These are phyloP conservation scores for Oryza punctata DNA, from an alignment of 176 grass and related monocot genomes.

Conservation along the genomic window DNA sequence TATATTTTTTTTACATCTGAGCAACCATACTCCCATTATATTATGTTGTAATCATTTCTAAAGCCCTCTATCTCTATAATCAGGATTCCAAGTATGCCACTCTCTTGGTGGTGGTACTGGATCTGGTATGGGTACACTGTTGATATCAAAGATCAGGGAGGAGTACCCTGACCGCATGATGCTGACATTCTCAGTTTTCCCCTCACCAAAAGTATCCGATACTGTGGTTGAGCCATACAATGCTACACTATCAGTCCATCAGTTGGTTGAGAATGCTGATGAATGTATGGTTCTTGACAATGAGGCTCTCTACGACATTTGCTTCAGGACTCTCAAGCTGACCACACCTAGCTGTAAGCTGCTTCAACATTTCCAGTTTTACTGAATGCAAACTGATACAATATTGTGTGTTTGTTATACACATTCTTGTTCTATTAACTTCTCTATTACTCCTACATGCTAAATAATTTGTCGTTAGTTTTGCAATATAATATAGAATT, in stretches of 20 bases:
- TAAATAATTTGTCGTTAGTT: not conserved
- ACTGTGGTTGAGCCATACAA: constrained; percentile 82
- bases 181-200: constrained; percentile 77
- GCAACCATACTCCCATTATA: not conserved
- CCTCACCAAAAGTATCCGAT: constrained; percentile 71
- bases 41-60: not conserved
- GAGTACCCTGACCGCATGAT: constrained; percentile 85
- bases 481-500: not conserved
- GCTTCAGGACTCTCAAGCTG: constrained; percentile 74
- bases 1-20: not conserved
- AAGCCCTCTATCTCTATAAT: constrained; percentile 26
- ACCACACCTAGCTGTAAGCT: constrained; percentile 68
- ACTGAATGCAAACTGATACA: not conserved
- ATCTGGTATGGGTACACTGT: constrained; percentile 75
- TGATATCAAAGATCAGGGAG: constrained; percentile 86
- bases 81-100: constrained; percentile 71
- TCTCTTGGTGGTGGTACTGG: constrained; percentile 79
- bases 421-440: not conserved
- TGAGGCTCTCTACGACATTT: constrained; percentile 72
- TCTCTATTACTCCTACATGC: not conserved
- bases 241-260: constrained; percentile 74
- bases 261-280: constrained; percentile 80
- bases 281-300: constrained; percentile 84
- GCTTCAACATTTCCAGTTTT: not conserved
- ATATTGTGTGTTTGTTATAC: not conserved